phyloP scores from a whole-genome alignment of 164 flowering plant genomes.

The Annona squamosa region DNA sequence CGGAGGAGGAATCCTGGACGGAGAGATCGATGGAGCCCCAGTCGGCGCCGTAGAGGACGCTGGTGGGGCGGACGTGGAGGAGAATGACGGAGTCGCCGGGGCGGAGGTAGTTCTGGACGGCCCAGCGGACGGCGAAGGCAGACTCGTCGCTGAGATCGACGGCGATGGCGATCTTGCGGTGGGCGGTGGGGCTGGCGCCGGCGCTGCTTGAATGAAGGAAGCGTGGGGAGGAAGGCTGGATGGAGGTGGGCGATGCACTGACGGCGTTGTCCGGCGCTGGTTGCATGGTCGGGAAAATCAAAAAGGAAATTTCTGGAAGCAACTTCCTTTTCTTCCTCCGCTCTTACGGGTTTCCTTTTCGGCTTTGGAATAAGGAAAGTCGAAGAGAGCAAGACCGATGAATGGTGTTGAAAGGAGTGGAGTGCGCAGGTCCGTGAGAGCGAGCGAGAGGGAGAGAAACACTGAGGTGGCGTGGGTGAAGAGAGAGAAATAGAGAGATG shows the following conservation, averaged over 20 bases:
- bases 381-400: background rate
- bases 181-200: constrained; percentile 26
- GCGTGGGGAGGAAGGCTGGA: constrained; percentile 37
- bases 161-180: constrained; percentile 64
- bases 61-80: constrained; percentile 71
- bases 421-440: no score
- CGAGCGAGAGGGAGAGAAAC: no score
- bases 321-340: background rate
- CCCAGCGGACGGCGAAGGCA: constrained; percentile 79
- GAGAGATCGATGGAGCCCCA: constrained; percentile 55
- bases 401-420: no score
- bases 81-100: constrained; percentile 70
- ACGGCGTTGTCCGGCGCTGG: background rate
- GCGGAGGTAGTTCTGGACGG: constrained; percentile 76
- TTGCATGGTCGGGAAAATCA: constrained; percentile 4
- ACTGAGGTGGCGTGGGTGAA: no score
- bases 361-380: background rate
- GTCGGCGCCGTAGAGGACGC: constrained; percentile 75
- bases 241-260: background rate
- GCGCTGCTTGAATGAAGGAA: constrained; percentile 17
- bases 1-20: constrained; percentile 14
- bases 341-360: background rate
- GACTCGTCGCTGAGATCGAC: constrained; percentile 81
- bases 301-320: background rate
- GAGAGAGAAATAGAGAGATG: no score